A percentile compares a stretch with the other conserved stretches of the same genome.
These are phyloP conservation scores for Pisolithus tinctorius DNA, from an alignment of 768 basidiomycete genomes.

Conservation along the genomic window DNA sequence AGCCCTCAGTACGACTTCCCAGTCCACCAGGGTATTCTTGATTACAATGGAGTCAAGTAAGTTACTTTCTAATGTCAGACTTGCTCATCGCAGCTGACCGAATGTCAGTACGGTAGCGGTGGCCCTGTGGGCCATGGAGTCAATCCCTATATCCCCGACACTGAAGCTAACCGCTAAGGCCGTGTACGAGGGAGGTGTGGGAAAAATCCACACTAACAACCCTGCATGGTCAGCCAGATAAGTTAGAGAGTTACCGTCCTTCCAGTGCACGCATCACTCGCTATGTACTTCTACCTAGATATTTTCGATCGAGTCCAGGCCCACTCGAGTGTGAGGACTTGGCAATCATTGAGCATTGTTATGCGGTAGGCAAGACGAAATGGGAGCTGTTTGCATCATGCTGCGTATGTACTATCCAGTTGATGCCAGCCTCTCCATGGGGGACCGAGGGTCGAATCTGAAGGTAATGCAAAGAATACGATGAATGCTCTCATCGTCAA, in stretches of 20 bases:
- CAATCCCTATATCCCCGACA: conserved; percentile 40
- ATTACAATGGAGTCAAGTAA: conserved; percentile 69
- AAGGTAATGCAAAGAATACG: too few species aligned
- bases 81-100: background rate
- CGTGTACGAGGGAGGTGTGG: conserved; percentile 62
- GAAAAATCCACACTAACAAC: conserved; percentile 47
- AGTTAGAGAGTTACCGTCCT: background rate
- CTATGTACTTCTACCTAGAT: background rate
- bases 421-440: too few species aligned
- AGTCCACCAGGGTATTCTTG: conserved; percentile 73
- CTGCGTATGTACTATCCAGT: too few species aligned
- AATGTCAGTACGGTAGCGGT: conserved; percentile 47
- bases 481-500: too few species aligned
- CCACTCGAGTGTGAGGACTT: too few species aligned
- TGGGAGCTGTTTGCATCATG: too few species aligned
- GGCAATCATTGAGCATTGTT: too few species aligned
- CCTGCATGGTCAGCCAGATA: conserved; percentile 42
- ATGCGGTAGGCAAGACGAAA: too few species aligned
- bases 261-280: background rate
- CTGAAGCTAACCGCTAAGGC: conserved; percentile 50
- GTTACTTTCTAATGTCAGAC: background rate
- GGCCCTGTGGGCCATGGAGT: conserved; percentile 63
- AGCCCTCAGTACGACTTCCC: conserved; percentile 80
- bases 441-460: too few species aligned
- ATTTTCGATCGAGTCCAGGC: background rate